Percentiles rank a stretch among this genome's conserved stretches.
Evolutionary conservation across 2,329 filamentous ascomycete species (phyloP).

Genomic region (Huntiella bhutanensis): DNA sequence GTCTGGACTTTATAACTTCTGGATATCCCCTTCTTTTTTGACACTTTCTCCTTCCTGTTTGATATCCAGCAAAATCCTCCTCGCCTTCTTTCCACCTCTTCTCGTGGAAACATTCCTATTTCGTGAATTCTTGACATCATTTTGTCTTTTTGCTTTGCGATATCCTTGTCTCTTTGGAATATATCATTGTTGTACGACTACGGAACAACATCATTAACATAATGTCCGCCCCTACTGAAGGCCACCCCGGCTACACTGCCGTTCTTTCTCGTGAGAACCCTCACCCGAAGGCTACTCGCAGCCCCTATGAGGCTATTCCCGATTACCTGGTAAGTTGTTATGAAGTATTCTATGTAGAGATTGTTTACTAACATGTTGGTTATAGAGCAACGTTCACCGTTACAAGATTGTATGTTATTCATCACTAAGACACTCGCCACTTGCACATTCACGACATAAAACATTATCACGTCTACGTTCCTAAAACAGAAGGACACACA

Average conservation of each 20-base stretch:
- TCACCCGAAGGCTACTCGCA: conserved; percentile 14
- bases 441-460: too few species aligned
- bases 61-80: conserved; percentile 5
- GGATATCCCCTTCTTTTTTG: conserved; percentile 1
- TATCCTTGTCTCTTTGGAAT: not conserved
- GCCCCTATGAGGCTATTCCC: conserved; percentile 44
- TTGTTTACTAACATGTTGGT: not conserved
- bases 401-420: conserved; percentile 41
- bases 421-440: not conserved
- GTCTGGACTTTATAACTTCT: too few species aligned
- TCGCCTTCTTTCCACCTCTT: not conserved
- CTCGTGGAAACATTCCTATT: conserved; percentile 3
- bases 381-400: conserved; percentile 37
- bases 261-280: conserved; percentile 11
- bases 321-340: conserved; percentile 36
- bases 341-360: not conserved
- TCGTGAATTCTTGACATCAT: not conserved
- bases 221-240: conserved; percentile 12
- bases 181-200: not conserved
- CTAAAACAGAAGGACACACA: conserved; percentile 7
- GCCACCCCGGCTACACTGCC: conserved; percentile 11
- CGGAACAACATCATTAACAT: conserved; percentile 5
- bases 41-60: conserved; percentile 5
- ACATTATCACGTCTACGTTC: not conserved
- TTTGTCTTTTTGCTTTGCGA: not conserved